Evolutionary conservation across 352 stramenopile genomes (phyloP).

Genomic region (Phytophthora pluvialis): DNA sequence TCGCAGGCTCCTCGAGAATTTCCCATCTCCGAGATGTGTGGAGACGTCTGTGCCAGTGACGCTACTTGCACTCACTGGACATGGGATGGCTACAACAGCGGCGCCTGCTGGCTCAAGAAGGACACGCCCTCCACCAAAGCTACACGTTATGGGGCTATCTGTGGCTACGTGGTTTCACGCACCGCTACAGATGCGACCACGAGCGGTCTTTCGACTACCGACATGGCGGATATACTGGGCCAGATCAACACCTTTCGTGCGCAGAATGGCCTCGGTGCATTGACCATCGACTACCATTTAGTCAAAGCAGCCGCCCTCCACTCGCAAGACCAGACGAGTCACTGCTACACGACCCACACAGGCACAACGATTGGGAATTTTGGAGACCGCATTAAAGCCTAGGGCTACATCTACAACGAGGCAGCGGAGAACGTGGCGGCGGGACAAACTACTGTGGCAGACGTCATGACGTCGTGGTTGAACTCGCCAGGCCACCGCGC

Average conservation of each 20-base stretch:
- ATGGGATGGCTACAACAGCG: slow-evolving; percentile 40
- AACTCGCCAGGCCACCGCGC: slow-evolving; percentile 49
- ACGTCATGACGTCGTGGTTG: slow-evolving; percentile 59
- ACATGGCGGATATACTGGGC: slow-evolving; percentile 38
- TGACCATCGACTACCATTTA: slow-evolving; percentile 39
- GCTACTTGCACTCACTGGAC: slow-evolving; percentile 35
- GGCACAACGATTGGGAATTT: slow-evolving; percentile 38
- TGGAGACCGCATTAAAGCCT: slow-evolving; percentile 36
- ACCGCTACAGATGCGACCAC: slow-evolving; percentile 5
- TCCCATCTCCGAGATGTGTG: slow-evolving; percentile 38
- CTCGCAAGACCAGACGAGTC: slow-evolving; percentile 41
- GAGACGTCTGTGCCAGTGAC: slow-evolving; percentile 32
- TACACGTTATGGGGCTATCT: slow-evolving; percentile 24
- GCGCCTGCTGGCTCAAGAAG: slow-evolving; percentile 43
- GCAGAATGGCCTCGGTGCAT: slow-evolving; percentile 34
- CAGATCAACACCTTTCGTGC: slow-evolving; percentile 49
- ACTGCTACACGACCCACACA: slow-evolving; percentile 54
- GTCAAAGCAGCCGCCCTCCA: slow-evolving; percentile 19
- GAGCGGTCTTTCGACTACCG: slow-evolving; percentile 23
- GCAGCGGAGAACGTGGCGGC: slow-evolving; percentile 55
- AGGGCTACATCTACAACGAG: slow-evolving; percentile 50
- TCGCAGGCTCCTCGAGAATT: too few relatives aligned
- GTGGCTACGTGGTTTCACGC: slow-evolving; percentile 38
- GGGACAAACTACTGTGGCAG: slow-evolving; percentile 41
- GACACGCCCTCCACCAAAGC: slow-evolving; percentile 7